phyloP scores from a whole-genome alignment of 1,284 basidiomycete species.

The Sanghuangporus baumii region DNA sequence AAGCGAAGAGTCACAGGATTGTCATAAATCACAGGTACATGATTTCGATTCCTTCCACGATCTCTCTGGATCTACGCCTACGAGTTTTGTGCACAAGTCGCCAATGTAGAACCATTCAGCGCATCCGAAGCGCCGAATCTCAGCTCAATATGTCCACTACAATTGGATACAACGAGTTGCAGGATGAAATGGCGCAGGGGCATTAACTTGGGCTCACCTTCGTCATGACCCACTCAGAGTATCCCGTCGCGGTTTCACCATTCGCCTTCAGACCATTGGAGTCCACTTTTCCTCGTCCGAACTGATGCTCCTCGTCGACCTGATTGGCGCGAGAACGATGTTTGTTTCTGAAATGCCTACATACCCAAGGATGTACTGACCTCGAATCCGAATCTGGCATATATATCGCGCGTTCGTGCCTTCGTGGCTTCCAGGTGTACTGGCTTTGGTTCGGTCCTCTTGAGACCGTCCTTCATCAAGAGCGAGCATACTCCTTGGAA shows the following conservation, averaged over 20 bases:
- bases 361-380: neutral
- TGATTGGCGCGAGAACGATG: neutral
- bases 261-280: constrained; percentile 17
- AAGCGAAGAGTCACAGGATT: no score
- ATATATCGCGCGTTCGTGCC: constrained; percentile 19
- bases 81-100: no score
- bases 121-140: no score
- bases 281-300: constrained; percentile 20
- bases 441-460: constrained; percentile 19
- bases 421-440: constrained; percentile 22
- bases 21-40: no score
- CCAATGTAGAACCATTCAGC: no score
- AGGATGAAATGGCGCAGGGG: no score
- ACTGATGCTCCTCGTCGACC: constrained; percentile 20
- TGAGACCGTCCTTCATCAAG: constrained; percentile 19
- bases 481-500: constrained; percentile 17
- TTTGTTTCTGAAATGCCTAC: no score
- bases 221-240: constrained; percentile 22
- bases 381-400: constrained; percentile 21
- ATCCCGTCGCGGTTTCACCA: constrained; percentile 19
- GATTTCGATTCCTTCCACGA: no score
- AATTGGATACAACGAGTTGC: no score
- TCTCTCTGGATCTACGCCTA: no score
- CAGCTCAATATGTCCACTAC: no score
- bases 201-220: constrained; percentile 14